Conservation (phyloP, 2,329 filamentous ascomycete species). For the Didymella arachidicola region DNA sequence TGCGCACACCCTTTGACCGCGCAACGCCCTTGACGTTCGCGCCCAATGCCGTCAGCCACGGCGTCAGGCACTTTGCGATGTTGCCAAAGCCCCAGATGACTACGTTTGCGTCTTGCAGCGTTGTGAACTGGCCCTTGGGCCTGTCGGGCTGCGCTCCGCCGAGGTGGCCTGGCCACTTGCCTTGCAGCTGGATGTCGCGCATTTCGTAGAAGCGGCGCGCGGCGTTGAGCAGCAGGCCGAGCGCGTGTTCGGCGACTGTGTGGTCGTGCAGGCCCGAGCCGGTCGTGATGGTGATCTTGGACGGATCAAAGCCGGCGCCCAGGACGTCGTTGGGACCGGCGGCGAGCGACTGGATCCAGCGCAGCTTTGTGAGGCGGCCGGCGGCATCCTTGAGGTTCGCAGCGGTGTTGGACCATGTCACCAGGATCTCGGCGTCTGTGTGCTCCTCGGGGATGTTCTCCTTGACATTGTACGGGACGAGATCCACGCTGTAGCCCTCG, state of each 20-base stretch:
- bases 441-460: slow-evolving; percentile 64
- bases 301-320: slow-evolving; percentile 64
- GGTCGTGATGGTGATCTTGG: slow-evolving; percentile 63
- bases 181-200: slow-evolving; percentile 67
- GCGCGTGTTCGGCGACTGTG: slow-evolving; percentile 70
- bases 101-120: slow-evolving; percentile 65
- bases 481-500: slow-evolving; percentile 64
- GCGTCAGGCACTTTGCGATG: slow-evolving; percentile 68
- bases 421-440: slow-evolving; percentile 66
- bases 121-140: slow-evolving; percentile 65
- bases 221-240: slow-evolving; percentile 64
- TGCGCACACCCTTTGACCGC: slow-evolving; percentile 62
- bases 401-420: slow-evolving; percentile 68
- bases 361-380: slow-evolving; percentile 62
- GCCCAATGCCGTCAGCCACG: slow-evolving; percentile 63
- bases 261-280: slow-evolving; percentile 70
- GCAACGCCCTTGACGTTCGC: slow-evolving; percentile 68
- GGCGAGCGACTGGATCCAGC: slow-evolving; percentile 72
- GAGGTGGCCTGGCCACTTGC: slow-evolving; percentile 67
- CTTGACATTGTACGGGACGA: slow-evolving; percentile 69
- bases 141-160: slow-evolving; percentile 68
- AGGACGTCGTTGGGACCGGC: slow-evolving; percentile 72
- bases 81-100: slow-evolving; percentile 72
- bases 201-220: slow-evolving; percentile 68
- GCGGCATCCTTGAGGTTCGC: slow-evolving; percentile 67